Evolutionary conservation across 208 protist species (phyloP).

Genomic region (Leishmania tropica): DNA sequence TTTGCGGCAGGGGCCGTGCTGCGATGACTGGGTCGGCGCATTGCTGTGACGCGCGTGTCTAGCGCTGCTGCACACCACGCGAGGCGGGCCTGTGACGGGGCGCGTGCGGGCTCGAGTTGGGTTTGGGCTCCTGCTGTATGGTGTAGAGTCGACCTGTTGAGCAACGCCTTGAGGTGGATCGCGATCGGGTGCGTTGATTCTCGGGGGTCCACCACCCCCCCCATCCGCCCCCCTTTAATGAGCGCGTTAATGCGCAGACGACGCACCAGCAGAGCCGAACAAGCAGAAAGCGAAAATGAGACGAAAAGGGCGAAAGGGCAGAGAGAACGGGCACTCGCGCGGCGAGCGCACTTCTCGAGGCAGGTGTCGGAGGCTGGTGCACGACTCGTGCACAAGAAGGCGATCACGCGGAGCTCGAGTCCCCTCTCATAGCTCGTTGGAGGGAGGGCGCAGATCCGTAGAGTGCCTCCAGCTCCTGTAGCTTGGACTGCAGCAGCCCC

Average conservation of each 20-base stretch:
- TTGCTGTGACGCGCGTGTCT: too few relatives aligned
- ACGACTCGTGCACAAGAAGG: not conserved
- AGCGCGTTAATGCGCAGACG: not conserved
- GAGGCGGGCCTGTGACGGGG: too few relatives aligned
- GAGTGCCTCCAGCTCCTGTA: conserved; percentile 26
- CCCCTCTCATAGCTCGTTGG: not conserved
- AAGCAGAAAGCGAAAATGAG: not conserved
- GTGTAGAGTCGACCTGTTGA: not conserved
- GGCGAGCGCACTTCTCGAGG: not conserved
- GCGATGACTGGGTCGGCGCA: too few relatives aligned
- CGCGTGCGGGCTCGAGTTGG: too few relatives aligned
- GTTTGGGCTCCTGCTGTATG: too few relatives aligned
- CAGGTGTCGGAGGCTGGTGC: too few relatives aligned
- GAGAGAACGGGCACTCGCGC: not conserved
- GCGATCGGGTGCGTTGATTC: not conserved
- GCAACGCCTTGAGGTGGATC: not conserved
- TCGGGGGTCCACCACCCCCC: too few relatives aligned
- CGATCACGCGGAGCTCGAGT: not conserved
- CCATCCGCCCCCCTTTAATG: not conserved
- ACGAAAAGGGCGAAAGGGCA: not conserved
- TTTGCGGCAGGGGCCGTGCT: too few relatives aligned
- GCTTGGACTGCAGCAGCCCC: conserved; percentile 37
- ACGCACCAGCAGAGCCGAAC: not conserved
- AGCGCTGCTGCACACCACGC: too few relatives aligned
- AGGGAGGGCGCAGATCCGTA: not conserved